phyloP scores from a whole-genome alignment of 177 flowering plant species.

The Vitis hybrid region DNA sequence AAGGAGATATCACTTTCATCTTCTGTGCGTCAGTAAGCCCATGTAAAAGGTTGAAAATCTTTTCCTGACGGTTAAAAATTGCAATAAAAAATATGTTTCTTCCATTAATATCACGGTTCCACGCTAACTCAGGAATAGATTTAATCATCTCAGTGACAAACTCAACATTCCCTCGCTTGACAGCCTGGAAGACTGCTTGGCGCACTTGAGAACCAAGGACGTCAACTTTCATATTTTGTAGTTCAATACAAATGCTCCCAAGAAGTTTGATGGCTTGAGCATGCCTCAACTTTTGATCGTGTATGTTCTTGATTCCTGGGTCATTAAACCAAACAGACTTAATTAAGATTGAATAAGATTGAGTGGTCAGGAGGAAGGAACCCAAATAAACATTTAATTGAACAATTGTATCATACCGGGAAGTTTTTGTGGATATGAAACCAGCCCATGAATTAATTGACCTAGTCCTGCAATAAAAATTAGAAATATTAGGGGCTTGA shows the following conservation, averaged over 20 bases:
- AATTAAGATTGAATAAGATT: too few species aligned
- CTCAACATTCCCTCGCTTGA: neutral
- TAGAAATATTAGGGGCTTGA: too few species aligned
- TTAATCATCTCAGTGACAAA: neutral
- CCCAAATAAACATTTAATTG: too few species aligned
- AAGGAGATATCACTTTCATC: too few species aligned
- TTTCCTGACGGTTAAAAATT: neutral
- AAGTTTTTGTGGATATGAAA: too few species aligned
- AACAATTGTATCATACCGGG: too few species aligned
- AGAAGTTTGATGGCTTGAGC: neutral
- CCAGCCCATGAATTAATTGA: too few species aligned
- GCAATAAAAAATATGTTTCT: neutral
- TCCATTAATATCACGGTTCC: accelerated
- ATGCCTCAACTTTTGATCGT: neutral
- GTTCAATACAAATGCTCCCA: neutral
- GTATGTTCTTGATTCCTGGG: neutral
- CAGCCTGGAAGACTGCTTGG: neutral
- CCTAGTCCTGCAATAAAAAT: too few species aligned
- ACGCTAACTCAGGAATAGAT: neutral
- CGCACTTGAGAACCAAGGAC: neutral
- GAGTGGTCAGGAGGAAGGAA: too few species aligned
- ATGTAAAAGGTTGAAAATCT: constrained; percentile 5
- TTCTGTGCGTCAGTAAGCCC: neutral
- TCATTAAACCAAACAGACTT: neutral
- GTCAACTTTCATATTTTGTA: too few species aligned